Conservation (phyloP, 164 flowering plant genomes). For the Vitis rupestris region DNA sequence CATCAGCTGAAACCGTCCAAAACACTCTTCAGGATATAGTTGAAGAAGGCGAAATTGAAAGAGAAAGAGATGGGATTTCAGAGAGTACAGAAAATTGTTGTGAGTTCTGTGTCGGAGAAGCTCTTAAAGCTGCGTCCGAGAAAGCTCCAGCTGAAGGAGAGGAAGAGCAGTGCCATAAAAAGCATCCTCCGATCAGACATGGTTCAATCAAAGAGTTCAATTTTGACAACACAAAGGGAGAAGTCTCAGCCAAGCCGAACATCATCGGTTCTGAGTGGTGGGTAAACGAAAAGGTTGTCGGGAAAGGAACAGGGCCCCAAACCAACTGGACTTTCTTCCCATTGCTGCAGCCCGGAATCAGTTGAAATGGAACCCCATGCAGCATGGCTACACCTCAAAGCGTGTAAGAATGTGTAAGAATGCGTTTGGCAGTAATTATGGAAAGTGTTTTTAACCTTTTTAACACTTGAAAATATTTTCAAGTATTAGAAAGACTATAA, state of each 20-base stretch:
- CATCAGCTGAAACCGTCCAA: slow-evolving; percentile 19
- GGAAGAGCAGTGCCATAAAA: slow-evolving; percentile 32
- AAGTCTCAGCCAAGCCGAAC: slow-evolving; percentile 27
- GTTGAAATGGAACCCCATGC: slow-evolving; percentile 29
- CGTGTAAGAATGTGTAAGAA: no score
- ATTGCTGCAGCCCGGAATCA: slow-evolving; percentile 68
- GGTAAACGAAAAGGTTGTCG: slow-evolving; percentile 59
- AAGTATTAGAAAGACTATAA: no score
- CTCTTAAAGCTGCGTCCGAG: slow-evolving; percentile 14
- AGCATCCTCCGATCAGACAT: slow-evolving; percentile 47
- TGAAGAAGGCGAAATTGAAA: not conserved
- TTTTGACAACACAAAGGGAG: slow-evolving; percentile 66
- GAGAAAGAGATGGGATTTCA: slow-evolving; percentile 21
- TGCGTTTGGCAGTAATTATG: no score
- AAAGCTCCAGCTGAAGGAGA: slow-evolving; percentile 26
- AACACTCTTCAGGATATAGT: slow-evolving; percentile 20
- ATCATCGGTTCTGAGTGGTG: slow-evolving; percentile 65
- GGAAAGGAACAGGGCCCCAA: slow-evolving; percentile 38
- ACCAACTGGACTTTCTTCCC: slow-evolving; percentile 82
- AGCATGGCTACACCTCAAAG: not conserved
- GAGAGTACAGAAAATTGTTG: slow-evolving; percentile 14
- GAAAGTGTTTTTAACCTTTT: no score
- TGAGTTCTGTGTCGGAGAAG: slow-evolving; percentile 18
- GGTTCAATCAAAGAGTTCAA: slow-evolving; percentile 82
- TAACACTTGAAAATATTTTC: no score